Evolutionary conservation across 176 grass and related monocot species (phyloP).

Genomic region (Otatea glauca): DNA sequence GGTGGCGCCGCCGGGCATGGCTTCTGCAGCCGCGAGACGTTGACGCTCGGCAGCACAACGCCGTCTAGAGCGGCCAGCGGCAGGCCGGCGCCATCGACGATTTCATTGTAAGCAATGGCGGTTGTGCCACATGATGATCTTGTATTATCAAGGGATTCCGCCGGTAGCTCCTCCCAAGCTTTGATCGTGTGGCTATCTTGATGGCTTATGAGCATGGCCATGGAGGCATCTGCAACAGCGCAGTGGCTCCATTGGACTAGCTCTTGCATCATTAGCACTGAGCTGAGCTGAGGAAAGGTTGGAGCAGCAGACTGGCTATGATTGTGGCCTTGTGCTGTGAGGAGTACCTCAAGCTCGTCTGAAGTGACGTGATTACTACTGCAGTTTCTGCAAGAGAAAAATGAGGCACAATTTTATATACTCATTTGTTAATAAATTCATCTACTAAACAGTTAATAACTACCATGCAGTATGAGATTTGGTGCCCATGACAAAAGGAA

Average conservation of each 20-base stretch:
- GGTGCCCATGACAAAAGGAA: slow-evolving; percentile 34
- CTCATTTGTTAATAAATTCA: background rate
- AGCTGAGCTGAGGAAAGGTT: slow-evolving; percentile 48
- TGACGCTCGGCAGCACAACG: slow-evolving; percentile 52
- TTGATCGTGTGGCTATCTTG: slow-evolving; percentile 57
- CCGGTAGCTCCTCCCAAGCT: slow-evolving; percentile 33
- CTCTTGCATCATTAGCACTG: slow-evolving; percentile 68
- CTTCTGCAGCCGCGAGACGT: slow-evolving; percentile 47
- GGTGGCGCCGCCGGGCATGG: slow-evolving; percentile 19
- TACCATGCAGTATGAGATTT: slow-evolving; percentile 1
- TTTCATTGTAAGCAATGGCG: slow-evolving; percentile 32
- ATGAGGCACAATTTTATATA: background rate
- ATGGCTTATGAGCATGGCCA: slow-evolving; percentile 27
- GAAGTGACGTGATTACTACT: slow-evolving; percentile 36
- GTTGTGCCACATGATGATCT: slow-evolving; percentile 41
- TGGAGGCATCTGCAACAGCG: slow-evolving; percentile 28
- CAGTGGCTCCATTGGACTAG: slow-evolving; percentile 77
- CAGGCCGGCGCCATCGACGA: slow-evolving; percentile 35
- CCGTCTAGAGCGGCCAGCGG: slow-evolving; percentile 24
- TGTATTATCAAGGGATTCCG: background rate
- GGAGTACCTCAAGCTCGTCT: slow-evolving; percentile 49
- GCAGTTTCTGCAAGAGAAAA: slow-evolving; percentile 45
- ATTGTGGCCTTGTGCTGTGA: slow-evolving; percentile 48
- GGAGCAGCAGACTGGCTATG: slow-evolving; percentile 36
- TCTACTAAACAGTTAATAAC: background rate